Conservation (phyloP, 495 filamentous ascomycete species). For the Acidomyces sp. region DNA sequence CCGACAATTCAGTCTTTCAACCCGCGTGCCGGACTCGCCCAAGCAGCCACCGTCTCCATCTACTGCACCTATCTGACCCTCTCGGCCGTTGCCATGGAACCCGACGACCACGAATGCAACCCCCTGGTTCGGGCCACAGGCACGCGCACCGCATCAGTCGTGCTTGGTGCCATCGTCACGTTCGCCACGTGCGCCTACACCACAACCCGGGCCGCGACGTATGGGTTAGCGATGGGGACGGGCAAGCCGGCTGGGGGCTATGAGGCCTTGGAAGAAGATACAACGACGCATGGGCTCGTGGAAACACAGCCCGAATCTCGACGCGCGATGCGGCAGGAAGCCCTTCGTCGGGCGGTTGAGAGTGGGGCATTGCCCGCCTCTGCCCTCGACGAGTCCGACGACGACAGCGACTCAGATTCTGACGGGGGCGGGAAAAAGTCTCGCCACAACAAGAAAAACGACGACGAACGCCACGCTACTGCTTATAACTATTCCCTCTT, state of each 20-base stretch:
- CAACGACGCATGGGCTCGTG: conserved; percentile 74
- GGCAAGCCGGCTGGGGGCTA: conserved; percentile 42
- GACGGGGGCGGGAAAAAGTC: conserved; percentile 42
- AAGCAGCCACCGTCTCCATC: conserved; percentile 91
- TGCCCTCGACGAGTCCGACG: conserved; percentile 68
- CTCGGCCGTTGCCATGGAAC: conserved; percentile 97
- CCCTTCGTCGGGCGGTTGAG: conserved; percentile 80
- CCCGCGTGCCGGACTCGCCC: conserved; percentile 81
- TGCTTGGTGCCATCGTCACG: conserved; percentile 86
- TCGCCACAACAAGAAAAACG: conserved; percentile 41
- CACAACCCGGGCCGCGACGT: conserved; percentile 89
- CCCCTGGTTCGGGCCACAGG: conserved; percentile 77
- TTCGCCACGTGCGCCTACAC: conserved; percentile 97
- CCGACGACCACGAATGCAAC: conserved; percentile 89
- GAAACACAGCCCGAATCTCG: conserved; percentile 69
- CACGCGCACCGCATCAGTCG: conserved; percentile 76
- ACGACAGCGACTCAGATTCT: conserved; percentile 45
- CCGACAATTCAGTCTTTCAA: conserved; percentile 85
- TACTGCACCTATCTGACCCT: conserved; percentile 99
- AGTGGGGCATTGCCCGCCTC: conserved; percentile 83
- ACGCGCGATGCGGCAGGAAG: conserved; percentile 83
- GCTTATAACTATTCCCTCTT: conserved; percentile 96
- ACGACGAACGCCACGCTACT: conserved; percentile 78
- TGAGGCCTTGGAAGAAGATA: conserved; percentile 39
- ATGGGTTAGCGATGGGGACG: conserved; percentile 65